Evolutionary conservation across 208 protist species (phyloP), one percentile per base, ranked within the genome.

Genomic region (Paratrypanosoma confusum): DNA sequence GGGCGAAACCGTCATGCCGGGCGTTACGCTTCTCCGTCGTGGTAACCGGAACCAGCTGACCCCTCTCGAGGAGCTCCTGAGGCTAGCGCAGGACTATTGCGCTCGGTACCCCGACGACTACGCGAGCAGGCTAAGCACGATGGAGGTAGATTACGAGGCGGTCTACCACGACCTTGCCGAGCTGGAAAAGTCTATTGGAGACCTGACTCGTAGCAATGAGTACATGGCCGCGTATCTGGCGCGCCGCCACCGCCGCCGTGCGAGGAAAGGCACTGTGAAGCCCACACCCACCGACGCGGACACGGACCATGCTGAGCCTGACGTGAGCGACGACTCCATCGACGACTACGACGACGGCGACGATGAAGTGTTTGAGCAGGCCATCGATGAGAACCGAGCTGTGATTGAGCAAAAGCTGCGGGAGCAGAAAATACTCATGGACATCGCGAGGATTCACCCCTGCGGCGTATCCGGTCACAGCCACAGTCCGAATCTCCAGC

Each of bases 331-430:
- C n/a, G n/a, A n/a, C n/a, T n/a, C n/a, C n/a, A n/a, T 39, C 21
- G 34, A 11, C 23, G 18, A 53, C 7, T 29, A 24, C 14, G 47
- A 50, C 23, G 33, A 47, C 16, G 40, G 61, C 39, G 49, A 63
- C 25, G 41, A 71, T 20, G 13, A 24, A 17, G 36, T 71, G 6
- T 61, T 77, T 28, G 13, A n/a, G 7, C 63, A 71, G 17, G 58
- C 63, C 11, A n/a, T 77, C 6, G 18, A 32, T 13, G 68, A 77
- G 45, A 77, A 77, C 44, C 39, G 55, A 17, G 38, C 32, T 21
- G 33, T 77, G 18, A 71, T 77, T 42, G 34, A 43, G 4, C 14
- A 5, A 5, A 71, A 71, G 46, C 39, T 60, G 34, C 27, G 29
- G 3, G 56, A 71, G 32, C 20, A 71, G 18, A 33, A 43, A 23